Evolutionary conservation across 2,329 filamentous ascomycete genomes (phyloP).

Genomic region (Fusarium illudens): DNA sequence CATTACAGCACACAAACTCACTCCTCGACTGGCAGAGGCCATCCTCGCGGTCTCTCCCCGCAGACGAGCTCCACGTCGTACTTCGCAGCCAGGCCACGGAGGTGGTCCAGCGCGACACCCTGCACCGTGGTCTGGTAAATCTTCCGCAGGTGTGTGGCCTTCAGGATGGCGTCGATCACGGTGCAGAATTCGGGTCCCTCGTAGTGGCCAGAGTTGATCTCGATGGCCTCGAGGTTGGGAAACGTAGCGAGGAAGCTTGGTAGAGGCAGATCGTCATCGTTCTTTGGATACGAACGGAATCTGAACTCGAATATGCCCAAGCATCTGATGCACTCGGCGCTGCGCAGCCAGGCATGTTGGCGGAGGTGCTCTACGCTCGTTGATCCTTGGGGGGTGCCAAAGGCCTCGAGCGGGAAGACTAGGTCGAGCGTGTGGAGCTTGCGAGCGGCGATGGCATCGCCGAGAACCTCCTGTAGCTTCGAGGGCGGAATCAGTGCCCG

Average conservation of each 20-base stretch:
- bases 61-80: conserved; percentile 44
- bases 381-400: conserved; percentile 37
- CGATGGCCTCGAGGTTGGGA: conserved; percentile 48
- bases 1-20: background rate
- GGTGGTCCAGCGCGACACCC: conserved; percentile 44
- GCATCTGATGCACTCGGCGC: conserved; percentile 45
- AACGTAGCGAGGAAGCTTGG: conserved; percentile 49
- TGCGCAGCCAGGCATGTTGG: conserved; percentile 48
- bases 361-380: conserved; percentile 43
- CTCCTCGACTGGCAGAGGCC: conserved; percentile 43
- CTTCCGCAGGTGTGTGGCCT: conserved; percentile 43
- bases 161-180: conserved; percentile 45
- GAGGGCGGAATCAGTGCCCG: conserved; percentile 38
- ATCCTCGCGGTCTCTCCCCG: conserved; percentile 42
- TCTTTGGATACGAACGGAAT: conserved; percentile 44
- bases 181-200: conserved; percentile 42
- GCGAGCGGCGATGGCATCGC: conserved; percentile 37
- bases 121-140: conserved; percentile 47
- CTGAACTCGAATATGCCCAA: conserved; percentile 49
- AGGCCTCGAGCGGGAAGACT: conserved; percentile 45
- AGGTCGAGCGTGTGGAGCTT: conserved; percentile 49
- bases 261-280: conserved; percentile 44
- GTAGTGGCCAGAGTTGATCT: conserved; percentile 46
- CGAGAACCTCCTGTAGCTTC: conserved; percentile 38
- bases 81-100: conserved; percentile 35